Conservation (phyloP, 805 yeast species). For the Candida palmyrensis region DNA sequence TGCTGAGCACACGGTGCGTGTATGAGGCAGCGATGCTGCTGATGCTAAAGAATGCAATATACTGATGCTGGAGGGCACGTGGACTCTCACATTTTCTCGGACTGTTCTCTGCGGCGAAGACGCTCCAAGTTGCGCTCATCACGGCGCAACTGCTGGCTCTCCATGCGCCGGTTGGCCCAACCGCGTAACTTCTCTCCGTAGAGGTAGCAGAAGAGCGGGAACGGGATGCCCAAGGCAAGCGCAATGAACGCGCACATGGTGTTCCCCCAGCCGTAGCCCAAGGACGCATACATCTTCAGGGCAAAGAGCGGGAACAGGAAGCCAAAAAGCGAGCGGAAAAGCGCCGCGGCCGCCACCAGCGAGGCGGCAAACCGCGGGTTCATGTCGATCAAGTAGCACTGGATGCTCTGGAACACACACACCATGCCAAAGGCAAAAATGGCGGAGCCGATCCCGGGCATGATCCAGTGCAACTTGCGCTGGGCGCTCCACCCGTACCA, state of each 20-base stretch:
- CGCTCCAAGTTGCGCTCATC: slow-evolving; percentile 16
- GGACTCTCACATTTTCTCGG: neutral
- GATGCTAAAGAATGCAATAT: too few species aligned
- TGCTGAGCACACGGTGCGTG: too few species aligned
- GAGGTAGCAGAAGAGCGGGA: slow-evolving; percentile 30
- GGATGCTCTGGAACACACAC: slow-evolving; percentile 33
- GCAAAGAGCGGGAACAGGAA: slow-evolving; percentile 36
- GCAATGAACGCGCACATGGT: slow-evolving; percentile 34
- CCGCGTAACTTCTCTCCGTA: slow-evolving; percentile 31
- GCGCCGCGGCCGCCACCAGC: slow-evolving; percentile 38
- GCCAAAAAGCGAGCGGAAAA: slow-evolving; percentile 34
- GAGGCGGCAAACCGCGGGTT: slow-evolving; percentile 33
- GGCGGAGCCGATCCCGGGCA: slow-evolving; percentile 57
- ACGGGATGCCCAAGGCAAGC: slow-evolving; percentile 30
- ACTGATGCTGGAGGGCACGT: too few species aligned
- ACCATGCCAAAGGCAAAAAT: slow-evolving; percentile 33
- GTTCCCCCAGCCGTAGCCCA: slow-evolving; percentile 38
- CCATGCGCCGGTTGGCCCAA: slow-evolving; percentile 28
- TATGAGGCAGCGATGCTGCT: too few species aligned
- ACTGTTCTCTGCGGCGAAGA: slow-evolving; percentile 4
- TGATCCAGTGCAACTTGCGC: slow-evolving; percentile 51
- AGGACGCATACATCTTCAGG: slow-evolving; percentile 25
- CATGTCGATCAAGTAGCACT: slow-evolving; percentile 36
- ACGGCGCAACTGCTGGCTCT: slow-evolving; percentile 16
- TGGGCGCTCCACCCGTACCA: slow-evolving; percentile 66